Percentiles rank a stretch among this genome's conserved stretches.
Conservation (phyloP, 1,139 yeast genomes). For the Hemisphaericaspora lyxosophila region DNA sequence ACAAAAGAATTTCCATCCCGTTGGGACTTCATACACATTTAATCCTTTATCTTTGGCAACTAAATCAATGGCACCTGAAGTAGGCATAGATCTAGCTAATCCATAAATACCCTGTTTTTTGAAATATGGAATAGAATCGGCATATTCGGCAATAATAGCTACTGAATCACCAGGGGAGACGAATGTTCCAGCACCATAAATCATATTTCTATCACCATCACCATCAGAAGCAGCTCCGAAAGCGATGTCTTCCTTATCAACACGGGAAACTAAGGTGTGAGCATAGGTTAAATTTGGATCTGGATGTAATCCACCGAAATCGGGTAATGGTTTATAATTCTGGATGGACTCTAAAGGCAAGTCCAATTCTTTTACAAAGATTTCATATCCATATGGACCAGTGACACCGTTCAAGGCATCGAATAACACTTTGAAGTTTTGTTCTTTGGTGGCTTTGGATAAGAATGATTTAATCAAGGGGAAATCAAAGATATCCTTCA, state of each 20-base stretch:
- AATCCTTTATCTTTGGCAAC: slow-evolving; percentile 82
- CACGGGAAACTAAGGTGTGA: slow-evolving; percentile 77
- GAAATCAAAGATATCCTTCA: slow-evolving; percentile 88
- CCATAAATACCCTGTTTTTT: slow-evolving; percentile 84
- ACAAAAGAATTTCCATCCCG: slow-evolving; percentile 99
- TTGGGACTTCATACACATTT: slow-evolving; percentile 89
- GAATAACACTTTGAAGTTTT: slow-evolving; percentile 69
- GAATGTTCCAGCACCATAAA: slow-evolving; percentile 91
- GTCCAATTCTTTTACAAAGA: slow-evolving; percentile 83
- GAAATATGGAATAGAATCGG: slow-evolving; percentile 86
- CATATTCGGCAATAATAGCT: slow-evolving; percentile 94
- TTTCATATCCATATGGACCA: slow-evolving; percentile 89
- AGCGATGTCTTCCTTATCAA: slow-evolving; percentile 75
- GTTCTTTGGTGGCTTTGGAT: slow-evolving; percentile 39
- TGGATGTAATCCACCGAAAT: slow-evolving; percentile 97
- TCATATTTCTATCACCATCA: slow-evolving; percentile 99
- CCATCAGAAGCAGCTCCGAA: slow-evolving; percentile 99
- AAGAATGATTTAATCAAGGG: slow-evolving; percentile 74
- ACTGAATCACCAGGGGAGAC: slow-evolving; percentile 99
- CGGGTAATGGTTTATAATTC: slow-evolving; percentile 76
- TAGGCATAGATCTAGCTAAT: slow-evolving; percentile 98
- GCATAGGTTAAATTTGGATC: slow-evolving; percentile 98
- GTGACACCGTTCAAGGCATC: slow-evolving; percentile 96
- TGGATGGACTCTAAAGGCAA: slow-evolving; percentile 70
- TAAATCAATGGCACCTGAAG: slow-evolving; percentile 88